Evolutionary conservation across 495 filamentous ascomycete species (phyloP).

Genomic region (Parachaetomium inaequale): DNA sequence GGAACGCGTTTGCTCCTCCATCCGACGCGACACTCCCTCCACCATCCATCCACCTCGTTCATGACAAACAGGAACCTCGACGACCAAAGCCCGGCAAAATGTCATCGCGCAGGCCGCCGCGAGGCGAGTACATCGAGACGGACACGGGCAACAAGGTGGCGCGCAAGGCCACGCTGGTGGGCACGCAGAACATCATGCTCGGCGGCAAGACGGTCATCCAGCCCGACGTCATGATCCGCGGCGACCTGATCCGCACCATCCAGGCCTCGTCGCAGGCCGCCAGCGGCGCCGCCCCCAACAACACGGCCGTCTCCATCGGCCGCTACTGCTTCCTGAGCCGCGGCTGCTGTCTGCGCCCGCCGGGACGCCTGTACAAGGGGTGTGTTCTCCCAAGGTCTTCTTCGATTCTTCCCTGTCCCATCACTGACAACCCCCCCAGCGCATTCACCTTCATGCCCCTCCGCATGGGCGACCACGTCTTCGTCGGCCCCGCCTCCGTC

Average conservation of each 20-base stretch:
- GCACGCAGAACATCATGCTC: slow-evolving; percentile 95
- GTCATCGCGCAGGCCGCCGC: slow-evolving; percentile 65
- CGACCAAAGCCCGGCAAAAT: slow-evolving; percentile 40
- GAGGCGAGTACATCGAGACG: slow-evolving; percentile 96
- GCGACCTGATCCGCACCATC: slow-evolving; percentile 69
- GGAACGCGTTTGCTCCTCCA: no score
- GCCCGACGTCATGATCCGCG: slow-evolving; percentile 85
- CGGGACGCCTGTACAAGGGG: slow-evolving; percentile 68
- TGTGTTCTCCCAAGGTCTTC: slow-evolving; percentile 24
- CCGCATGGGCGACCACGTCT: slow-evolving; percentile 90
- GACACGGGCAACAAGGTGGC: slow-evolving; percentile 99
- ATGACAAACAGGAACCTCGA: neutral
- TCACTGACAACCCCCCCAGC: no score
- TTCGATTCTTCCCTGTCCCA: no score
- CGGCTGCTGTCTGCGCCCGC: slow-evolving; percentile 69
- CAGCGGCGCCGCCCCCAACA: slow-evolving; percentile 38
- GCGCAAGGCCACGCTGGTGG: slow-evolving; percentile 81
- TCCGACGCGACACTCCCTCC: neutral
- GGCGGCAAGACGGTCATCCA: slow-evolving; percentile 93
- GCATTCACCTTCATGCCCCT: slow-evolving; percentile 73
- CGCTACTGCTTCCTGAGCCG: slow-evolving; percentile 81
- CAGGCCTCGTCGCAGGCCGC: slow-evolving; percentile 35
- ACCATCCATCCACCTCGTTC: neutral
- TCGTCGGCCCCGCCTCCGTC: slow-evolving; percentile 68
- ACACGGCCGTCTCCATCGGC: slow-evolving; percentile 78